A percentile compares a stretch with the other conserved stretches of the same genome.
Evolutionary conservation across 192 early-diverging fungal species (phyloP).

Genomic region (Coemansia sp.): DNA sequence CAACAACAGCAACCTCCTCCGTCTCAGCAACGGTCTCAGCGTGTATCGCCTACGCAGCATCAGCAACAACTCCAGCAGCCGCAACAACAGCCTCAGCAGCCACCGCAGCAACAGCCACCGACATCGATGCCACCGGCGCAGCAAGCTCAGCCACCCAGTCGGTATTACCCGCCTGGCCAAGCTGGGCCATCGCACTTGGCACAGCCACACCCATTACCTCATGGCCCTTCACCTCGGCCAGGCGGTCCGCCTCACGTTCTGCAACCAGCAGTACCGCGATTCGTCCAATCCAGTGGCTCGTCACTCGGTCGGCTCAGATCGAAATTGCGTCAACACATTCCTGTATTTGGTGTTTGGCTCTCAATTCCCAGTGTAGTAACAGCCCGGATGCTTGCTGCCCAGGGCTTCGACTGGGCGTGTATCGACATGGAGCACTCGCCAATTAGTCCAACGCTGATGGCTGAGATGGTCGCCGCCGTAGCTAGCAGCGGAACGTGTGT

Average conservation of each 20-base stretch:
- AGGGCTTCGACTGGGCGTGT: slow-evolving; percentile 57
- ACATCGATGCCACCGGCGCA: slow-evolving; percentile 11
- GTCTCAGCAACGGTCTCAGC: slow-evolving; percentile 16
- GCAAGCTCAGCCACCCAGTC: slow-evolving; percentile 23
- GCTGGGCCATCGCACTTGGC: slow-evolving; percentile 10
- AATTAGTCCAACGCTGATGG: slow-evolving; percentile 50
- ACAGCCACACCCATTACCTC: background rate
- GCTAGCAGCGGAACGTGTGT: slow-evolving; percentile 52
- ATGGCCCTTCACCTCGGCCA: slow-evolving; percentile 17
- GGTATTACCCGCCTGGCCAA: slow-evolving; percentile 32
- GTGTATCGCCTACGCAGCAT: slow-evolving; percentile 2
- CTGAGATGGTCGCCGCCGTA: slow-evolving; percentile 55
- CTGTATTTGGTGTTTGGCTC: slow-evolving; percentile 53
- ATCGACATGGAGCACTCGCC: slow-evolving; percentile 57
- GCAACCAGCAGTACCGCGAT: slow-evolving; percentile 12
- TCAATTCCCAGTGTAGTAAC: slow-evolving; percentile 51
- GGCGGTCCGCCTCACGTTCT: slow-evolving; percentile 9
- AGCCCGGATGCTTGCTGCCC: slow-evolving; percentile 45
- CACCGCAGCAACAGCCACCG: background rate
- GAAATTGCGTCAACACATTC: slow-evolving; percentile 38
- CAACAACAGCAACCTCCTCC: slow-evolving; percentile 1
- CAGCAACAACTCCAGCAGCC: slow-evolving; percentile 14
- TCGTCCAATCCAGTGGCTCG: background rate
- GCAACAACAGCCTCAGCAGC: slow-evolving; percentile 2
- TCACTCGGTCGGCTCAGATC: slow-evolving; percentile 33